Evolutionary conservation across 805 yeast species (phyloP), one percentile per base, ranked within the genome.

Genomic region (Nematodospora valgi): DNA sequence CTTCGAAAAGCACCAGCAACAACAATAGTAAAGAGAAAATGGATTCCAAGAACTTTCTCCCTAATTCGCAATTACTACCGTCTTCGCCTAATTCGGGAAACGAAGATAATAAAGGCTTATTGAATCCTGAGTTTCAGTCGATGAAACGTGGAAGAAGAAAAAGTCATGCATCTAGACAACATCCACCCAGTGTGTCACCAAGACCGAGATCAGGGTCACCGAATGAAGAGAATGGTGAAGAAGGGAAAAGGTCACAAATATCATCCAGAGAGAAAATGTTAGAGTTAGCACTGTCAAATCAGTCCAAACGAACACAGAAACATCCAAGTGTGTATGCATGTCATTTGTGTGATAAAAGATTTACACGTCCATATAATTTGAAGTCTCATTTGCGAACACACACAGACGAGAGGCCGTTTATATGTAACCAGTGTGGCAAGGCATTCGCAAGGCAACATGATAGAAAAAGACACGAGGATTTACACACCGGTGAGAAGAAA

Each of bases 341-440:
- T 57, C 79, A 80, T 39, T 60, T 85, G 27, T 91, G 98, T 59
- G 88, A 80, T 26, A 88, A 87, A 59, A 66, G 81, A 32, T 91
- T 91, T 56, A 91, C 98, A 2, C 65, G 98, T 37, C 96, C 96
- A 0, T 93, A 93, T 58, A 93, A 93, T 54, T 67, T 91, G 46
- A 86, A 91, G 47, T 86, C 96, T 0, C 98, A 91, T 60, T 64
- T 85, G 52, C 68, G 96, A 39, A 91, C 98, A 0, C 98, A 86
- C 55, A 84, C 94, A 0, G 83, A 83, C 52, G 94, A 85, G 51
- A 62, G 88, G 35, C 94, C 93, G 5, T 85, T 76, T 50, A 68
- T 76, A 6, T 85, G 95, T 58, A 64, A 72, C 10, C 69, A 75
- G 3, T 85, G 94, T 60, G 87, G 86, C 4, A 84, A 84, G 54